phyloP scores from a whole-genome alignment of 306 rosid genomes.

The Rosa multiflora region DNA sequence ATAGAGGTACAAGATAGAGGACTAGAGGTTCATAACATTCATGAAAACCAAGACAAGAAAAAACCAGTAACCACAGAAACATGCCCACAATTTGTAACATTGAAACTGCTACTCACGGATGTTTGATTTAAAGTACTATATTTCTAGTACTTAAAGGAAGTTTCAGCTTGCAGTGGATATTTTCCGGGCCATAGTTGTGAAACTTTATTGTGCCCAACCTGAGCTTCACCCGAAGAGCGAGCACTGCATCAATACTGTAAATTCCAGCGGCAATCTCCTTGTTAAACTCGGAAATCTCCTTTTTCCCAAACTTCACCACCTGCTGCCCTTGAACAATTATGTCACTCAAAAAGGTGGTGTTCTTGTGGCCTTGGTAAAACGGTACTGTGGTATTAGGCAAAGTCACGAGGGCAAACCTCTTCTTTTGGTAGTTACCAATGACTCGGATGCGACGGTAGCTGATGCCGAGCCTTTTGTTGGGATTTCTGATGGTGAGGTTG shows the following conservation, averaged over 20 bases:
- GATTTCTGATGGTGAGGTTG: conserved; percentile 41
- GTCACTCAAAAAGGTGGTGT: conserved; percentile 18
- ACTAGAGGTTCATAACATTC: background rate
- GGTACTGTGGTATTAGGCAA: conserved; percentile 12
- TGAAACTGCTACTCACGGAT: background rate
- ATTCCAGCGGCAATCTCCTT: background rate
- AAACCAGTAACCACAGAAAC: background rate
- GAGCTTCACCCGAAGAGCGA: background rate
- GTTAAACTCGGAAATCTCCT: background rate
- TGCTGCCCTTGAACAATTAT: conserved; percentile 18
- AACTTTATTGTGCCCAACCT: conserved; percentile 17
- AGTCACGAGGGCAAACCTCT: conserved; percentile 11
- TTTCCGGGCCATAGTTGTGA: background rate
- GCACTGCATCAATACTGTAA: background rate
- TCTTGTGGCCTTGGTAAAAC: conserved; percentile 55
- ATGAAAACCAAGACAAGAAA: conserved; percentile 2
- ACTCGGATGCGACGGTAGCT: conserved; percentile 48
- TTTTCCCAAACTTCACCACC: background rate
- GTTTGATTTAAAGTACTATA: background rate
- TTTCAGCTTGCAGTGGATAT: conserved; percentile 2
- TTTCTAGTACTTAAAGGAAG: conserved; percentile 1
- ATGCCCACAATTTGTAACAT: background rate
- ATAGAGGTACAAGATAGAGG: background rate
- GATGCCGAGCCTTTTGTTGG: conserved; percentile 45
- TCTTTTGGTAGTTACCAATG: conserved; percentile 29